Conservation (phyloP, 164 flowering plant species). For the Liriodendron chinense region DNA sequence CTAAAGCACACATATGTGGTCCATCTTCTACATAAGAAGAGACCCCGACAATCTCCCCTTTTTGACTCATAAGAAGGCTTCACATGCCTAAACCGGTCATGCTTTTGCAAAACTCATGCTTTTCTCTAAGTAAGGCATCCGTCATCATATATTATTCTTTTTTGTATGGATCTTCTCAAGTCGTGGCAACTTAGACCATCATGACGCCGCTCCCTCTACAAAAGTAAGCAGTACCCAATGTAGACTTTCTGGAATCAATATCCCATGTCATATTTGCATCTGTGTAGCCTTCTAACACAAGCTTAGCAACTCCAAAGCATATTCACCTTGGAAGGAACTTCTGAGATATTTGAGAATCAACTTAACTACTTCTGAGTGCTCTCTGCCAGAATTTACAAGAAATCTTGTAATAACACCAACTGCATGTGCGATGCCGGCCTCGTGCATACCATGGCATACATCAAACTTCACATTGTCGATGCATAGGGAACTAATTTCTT, state of each 20-base stretch:
- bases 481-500: background rate
- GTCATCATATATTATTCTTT: background rate
- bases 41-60: too few species aligned
- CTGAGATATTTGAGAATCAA: background rate
- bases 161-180: background rate
- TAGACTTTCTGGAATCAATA: background rate
- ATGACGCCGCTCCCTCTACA: background rate
- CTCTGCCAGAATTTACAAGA: background rate
- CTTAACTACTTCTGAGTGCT: background rate
- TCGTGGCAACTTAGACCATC: background rate
- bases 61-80: too few species aligned
- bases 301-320: background rate
- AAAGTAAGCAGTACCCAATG: background rate
- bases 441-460: background rate
- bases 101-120: background rate
- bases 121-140: background rate
- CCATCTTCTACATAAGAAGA: too few species aligned
- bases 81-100: too few species aligned
- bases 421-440: background rate
- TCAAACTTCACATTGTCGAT: background rate
- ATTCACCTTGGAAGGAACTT: background rate
- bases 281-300: background rate
- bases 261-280: background rate
- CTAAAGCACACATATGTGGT: too few species aligned
- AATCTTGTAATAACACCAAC: background rate